Evolutionary conservation across 768 basidiomycete genomes (phyloP), one percentile per base, ranked within the genome.

Genomic region (Termitomyces sp.): DNA sequence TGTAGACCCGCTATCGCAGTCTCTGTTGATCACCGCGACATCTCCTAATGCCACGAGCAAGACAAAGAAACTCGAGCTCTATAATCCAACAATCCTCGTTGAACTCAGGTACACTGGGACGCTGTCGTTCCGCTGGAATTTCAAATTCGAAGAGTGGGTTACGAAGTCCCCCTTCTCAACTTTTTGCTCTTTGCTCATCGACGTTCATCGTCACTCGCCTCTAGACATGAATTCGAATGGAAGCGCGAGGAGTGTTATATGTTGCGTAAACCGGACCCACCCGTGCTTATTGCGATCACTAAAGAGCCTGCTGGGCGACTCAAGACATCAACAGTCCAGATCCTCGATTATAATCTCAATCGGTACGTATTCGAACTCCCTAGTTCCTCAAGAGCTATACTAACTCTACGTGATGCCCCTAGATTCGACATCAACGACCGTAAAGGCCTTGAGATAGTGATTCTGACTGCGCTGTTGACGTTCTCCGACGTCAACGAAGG

Each of bases 371-470:
- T 36, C 10, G 9, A 44, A 30, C 18, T 32, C 54, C 26, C 35
- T 45, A 38, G 6, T 35, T 13, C 36, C 36, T 38, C 4, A 26
- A 26, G 4, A 44, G 42, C n/a, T 20, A 5, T 30, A 20, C 30
- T 30, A 30, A 26, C 33, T 28, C 20, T 56, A 13, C 13, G 16
- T 47, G 14, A 42, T 58, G 50, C 49, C 18, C 20, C 42, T 54
- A 92, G 90, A 42, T 94, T 94, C 64, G 92, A 93, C 62, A 86
- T 94, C 51, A 77, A 88, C 16, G 92, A 94, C 64, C 80, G 89
- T 33, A 94, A 94, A 68, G 90, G 92, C 4, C 78, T 94, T 1
- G 92, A 94, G 69, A 89, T 94, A 40, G 82, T 89, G 52, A 81
- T 93, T 38, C 73, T 94, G 49, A 87, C 85, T 0, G 82, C 88